Base-by-base conservation (phyloP, 1,284 basidiomycete genomes). In the Amylostereum areolatum region DNA sequence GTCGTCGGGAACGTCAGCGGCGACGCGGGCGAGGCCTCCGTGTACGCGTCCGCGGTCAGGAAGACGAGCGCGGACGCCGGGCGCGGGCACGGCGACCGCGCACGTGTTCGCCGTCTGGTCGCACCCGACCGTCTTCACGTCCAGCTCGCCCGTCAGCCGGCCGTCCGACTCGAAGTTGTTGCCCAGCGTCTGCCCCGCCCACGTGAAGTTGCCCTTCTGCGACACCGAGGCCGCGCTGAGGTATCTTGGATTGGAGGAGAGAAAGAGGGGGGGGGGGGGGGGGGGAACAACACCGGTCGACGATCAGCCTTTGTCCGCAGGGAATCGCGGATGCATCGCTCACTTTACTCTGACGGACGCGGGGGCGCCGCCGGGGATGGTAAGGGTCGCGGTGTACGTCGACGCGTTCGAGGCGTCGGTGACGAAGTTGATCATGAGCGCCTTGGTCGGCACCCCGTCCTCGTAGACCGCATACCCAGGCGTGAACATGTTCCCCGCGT, bases 31-130 rank as follows among this genome's bases (percentile, higher is more conserved):
- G 64, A 62, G 3, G 66, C 66, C 7, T 65, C 62, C 3, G 52
- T 45, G 50, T 75, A 56, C 2, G 73, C 66, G 44, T 60, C 56
- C 36, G 63, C 55, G 6, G 68, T 71, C 43, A 83, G 61, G 68
- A 75, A 81, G 43, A 81, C 79, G 50, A 83, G 59, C 11, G 78
- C 79, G 53, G 77, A 66, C 6, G 70, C 72, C 0, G 80, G 79
- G n/a, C 2, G 77, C 79, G 8, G 71, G 70, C 2, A 83, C 76
- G 1, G 64, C 65, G 18, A 83, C 63, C 5, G 60, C 45, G 57
- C 80, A 83, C 5, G 65, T 65, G 41, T 71, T 69, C 45, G 68
- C 59, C 9, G 54, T 49, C n/a, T 59, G 59, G 56, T 73, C 66
- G 62, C 80, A 81, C 4, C 58, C 42, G 41, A 80, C 66, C 2